Evolutionary conservation across 169 alveolate genomes (phyloP), one percentile per base, ranked within the genome.

Genomic region (Eimeria mitis): DNA sequence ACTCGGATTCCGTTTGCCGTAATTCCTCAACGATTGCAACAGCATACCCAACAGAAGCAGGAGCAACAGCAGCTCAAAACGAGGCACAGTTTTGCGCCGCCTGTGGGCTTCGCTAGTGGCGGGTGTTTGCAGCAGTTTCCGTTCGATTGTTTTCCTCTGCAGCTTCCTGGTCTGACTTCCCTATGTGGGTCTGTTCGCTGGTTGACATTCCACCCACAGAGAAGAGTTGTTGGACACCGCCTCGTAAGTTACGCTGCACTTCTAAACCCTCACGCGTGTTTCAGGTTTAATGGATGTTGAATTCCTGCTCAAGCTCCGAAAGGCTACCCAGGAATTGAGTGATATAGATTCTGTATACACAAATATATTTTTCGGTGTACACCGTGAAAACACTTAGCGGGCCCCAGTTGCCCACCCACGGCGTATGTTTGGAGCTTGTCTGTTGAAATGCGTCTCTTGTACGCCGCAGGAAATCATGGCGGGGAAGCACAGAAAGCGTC

Each of bases 401-500:
- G 9, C 81, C 54, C 81, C 81, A 71, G n/a, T 37, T 16, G 1
- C 76, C 25, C 19, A 3, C 47, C 44, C 28, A 16, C 52, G 81
- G 52, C 52, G 7, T 19, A 71, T 37, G 52, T 37, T 71, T 40
- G 31, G 54, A 40, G 81, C 11, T 40, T 40, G 34, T 25, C 54
- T 31, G 54, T 4, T 71, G 81, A 71, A 37, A 71, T 71, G 54
- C 16, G 81, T 40, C 54, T 0, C 14, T 23, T 78, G 19, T 78
- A 23, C 88, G 28, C 44, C n/a, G 34, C 78, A 98, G 99, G 99
- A 98, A 75, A 97, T 98, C 37, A 97, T 97, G 89, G 89, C 95
- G 5, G 99, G 99, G 25, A 98, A 98, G 83, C 99, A 98, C 94
- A 89, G 98, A 71, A 89, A 97, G 79, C 94, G 98, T 54, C 95